A percentile compares a stretch with the other conserved stretches of the same genome.
Conservation (phyloP, 139 green algal species). For the Haematococcus lacustris region DNA sequence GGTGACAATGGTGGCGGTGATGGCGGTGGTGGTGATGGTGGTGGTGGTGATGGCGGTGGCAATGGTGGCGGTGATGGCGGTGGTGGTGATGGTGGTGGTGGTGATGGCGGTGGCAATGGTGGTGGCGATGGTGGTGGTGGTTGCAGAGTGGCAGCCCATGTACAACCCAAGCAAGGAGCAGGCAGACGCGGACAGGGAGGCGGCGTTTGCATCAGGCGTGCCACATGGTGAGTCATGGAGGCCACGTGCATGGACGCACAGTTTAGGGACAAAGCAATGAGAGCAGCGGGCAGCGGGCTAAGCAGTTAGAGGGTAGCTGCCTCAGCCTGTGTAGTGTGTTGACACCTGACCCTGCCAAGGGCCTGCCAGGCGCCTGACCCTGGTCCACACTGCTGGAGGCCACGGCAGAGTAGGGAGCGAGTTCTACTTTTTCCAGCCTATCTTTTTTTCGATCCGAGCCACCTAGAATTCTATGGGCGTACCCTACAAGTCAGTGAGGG, state of each 20-base stretch:
- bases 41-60: too few species aligned
- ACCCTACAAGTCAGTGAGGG: too few species aligned
- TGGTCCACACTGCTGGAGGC: neutral
- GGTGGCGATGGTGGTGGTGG: too few species aligned
- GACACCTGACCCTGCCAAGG: neutral
- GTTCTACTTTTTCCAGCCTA: too few species aligned
- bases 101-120: too few species aligned
- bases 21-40: too few species aligned
- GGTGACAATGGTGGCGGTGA: too few species aligned
- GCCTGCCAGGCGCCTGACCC: neutral
- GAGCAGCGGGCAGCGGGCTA: neutral
- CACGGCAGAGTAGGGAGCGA: too few species aligned
- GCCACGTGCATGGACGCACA: neutral
- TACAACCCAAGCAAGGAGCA: constrained; percentile 78
- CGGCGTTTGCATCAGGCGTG: constrained; percentile 66
- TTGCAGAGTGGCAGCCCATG: constrained; percentile 78
- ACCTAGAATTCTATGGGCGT: too few species aligned
- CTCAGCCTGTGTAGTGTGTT: neutral
- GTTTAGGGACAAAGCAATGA: neutral
- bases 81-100: too few species aligned
- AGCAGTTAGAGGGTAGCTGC: neutral
- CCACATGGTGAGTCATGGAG: constrained; percentile 57
- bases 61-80: too few species aligned
- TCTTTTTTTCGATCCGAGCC: too few species aligned
- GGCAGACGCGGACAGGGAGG: constrained; percentile 61